Evolutionary conservation across 495 filamentous ascomycete genomes (phyloP).

Genomic region (Penicillium ochrochloron): DNA sequence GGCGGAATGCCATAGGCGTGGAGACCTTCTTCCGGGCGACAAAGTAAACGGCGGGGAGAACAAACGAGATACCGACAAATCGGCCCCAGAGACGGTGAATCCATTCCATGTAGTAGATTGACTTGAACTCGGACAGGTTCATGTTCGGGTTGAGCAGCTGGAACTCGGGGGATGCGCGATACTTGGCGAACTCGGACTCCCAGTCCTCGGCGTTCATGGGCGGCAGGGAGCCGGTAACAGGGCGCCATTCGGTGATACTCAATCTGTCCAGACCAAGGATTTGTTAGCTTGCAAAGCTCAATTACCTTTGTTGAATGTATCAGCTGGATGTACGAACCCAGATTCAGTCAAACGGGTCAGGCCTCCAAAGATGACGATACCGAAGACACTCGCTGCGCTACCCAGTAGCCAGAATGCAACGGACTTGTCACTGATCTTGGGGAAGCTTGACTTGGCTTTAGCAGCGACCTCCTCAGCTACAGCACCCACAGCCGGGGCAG

Average conservation of each 20-base stretch:
- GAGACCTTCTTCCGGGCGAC: slow-evolving; percentile 80
- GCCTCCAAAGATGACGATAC: slow-evolving; percentile 94
- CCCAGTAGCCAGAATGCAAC: slow-evolving; percentile 94
- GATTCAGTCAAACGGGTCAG: slow-evolving; percentile 94
- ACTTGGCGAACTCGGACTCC: slow-evolving; percentile 91
- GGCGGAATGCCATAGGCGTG: slow-evolving; percentile 70
- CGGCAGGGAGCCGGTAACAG: slow-evolving; percentile 91
- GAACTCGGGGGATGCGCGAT: slow-evolving; percentile 89
- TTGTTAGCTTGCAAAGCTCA: slow-evolving; percentile 24
- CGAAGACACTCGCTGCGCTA: slow-evolving; percentile 90
- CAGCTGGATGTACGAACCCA: slow-evolving; percentile 62
- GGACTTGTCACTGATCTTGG: slow-evolving; percentile 68
- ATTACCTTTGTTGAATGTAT: not conserved
- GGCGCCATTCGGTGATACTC: slow-evolving; percentile 99
- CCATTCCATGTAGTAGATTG: slow-evolving; percentile 99
- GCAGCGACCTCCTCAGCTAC: slow-evolving; percentile 30
- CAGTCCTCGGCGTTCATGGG: slow-evolving; percentile 77
- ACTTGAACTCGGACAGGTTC: slow-evolving; percentile 90
- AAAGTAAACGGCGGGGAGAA: slow-evolving; percentile 87
- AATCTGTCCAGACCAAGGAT: slow-evolving; percentile 58
- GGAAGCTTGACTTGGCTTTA: slow-evolving; percentile 60
- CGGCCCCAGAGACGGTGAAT: slow-evolving; percentile 95
- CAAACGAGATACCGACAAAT: slow-evolving; percentile 85
- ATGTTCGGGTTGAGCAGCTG: slow-evolving; percentile 88
- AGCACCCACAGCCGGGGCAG: slow-evolving; percentile 28